Percentiles rank a stretch among this genome's conserved stretches.
Conservation (phyloP, 192 early-diverging fungal genomes). For the Glomus cerebriforme region DNA sequence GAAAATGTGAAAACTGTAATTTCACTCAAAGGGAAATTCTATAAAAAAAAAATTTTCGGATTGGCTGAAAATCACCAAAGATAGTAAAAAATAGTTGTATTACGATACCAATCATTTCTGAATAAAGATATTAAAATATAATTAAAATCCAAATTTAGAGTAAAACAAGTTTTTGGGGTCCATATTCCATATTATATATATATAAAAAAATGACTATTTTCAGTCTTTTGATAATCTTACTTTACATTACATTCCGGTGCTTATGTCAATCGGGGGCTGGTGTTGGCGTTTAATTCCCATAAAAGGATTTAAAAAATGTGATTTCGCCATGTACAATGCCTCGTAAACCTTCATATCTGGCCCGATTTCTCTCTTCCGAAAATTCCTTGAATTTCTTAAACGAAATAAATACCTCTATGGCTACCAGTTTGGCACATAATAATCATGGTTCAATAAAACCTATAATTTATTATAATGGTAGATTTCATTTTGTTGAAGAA, state of each 20-base stretch:
- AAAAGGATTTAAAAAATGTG: neutral
- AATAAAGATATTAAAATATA: neutral
- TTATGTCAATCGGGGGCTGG: neutral
- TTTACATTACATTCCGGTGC: neutral
- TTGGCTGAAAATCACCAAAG: neutral
- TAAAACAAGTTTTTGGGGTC: too few relatives aligned
- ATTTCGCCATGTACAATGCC: neutral
- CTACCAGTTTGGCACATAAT: neutral
- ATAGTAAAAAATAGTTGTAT: too few relatives aligned
- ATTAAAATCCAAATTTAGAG: neutral
- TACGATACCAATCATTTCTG: neutral
- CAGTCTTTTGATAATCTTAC: neutral
- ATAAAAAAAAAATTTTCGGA: neutral
- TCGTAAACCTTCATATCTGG: neutral
- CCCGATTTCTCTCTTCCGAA: neutral
- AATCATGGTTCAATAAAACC: constrained; percentile 3
- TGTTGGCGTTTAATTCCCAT: neutral
- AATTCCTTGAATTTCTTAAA: neutral
- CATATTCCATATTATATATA: neutral
- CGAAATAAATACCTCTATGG: neutral
- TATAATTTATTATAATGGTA: constrained; percentile 15
- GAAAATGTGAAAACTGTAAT: neutral
- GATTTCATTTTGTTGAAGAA: constrained; percentile 21
- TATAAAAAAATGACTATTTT: neutral
- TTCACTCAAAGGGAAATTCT: neutral